Conservation (phyloP, 2,329 filamentous ascomycete genomes). For the Colletotrichum sp. region DNA sequence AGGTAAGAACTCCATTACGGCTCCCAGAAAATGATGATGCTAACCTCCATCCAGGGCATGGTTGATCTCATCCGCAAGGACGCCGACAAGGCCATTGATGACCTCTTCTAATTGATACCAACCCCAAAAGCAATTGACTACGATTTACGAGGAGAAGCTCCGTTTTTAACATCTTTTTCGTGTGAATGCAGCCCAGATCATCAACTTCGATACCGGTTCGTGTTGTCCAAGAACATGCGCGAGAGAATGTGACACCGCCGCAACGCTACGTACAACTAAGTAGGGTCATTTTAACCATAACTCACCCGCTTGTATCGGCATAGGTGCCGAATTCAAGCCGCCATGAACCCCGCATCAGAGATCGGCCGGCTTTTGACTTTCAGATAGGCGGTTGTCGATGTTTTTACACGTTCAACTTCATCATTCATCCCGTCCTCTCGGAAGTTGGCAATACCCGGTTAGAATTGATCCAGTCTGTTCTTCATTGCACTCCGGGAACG, state of each 20-base stretch:
- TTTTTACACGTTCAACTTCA: background rate
- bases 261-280: background rate
- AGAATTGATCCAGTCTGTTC: background rate
- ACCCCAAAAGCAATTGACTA: slow-evolving; percentile 18
- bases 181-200: background rate
- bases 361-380: background rate
- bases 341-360: slow-evolving; percentile 6
- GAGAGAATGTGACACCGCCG: background rate
- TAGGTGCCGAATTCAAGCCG: background rate
- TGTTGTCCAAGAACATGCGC: background rate
- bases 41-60: slow-evolving; percentile 74
- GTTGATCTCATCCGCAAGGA: slow-evolving; percentile 91
- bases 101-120: slow-evolving; percentile 66
- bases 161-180: background rate
- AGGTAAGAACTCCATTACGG: slow-evolving; percentile 57
- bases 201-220: background rate
- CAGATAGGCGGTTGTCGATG: background rate
- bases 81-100: slow-evolving; percentile 88
- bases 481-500: background rate
- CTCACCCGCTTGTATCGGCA: background rate
- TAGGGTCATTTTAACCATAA: background rate
- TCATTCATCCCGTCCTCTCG: background rate
- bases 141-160: background rate
- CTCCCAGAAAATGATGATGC: background rate
- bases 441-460: background rate